A percentile compares a stretch with the other conserved stretches of the same genome.
phyloP scores from a whole-genome alignment of 768 basidiomycete genomes.

The Lactifluus volemus region DNA sequence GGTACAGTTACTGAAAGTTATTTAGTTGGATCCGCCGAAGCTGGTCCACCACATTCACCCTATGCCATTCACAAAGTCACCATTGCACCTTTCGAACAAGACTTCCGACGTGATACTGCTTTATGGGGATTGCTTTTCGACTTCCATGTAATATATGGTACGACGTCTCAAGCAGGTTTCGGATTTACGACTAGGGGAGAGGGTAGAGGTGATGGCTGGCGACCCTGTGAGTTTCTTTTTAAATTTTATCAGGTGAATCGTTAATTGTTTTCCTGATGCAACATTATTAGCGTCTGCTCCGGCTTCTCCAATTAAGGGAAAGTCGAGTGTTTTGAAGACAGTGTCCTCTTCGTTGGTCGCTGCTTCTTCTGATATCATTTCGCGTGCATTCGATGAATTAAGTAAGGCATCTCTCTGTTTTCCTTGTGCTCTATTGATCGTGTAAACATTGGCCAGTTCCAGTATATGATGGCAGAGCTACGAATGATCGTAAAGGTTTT shows the following conservation, averaged over 20 bases:
- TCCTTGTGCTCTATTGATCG: too few relatives aligned
- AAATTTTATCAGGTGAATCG: background rate
- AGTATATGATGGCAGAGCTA: background rate
- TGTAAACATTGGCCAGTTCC: background rate
- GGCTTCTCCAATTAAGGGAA: background rate
- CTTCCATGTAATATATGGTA: background rate
- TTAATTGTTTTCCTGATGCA: background rate
- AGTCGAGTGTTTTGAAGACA: background rate
- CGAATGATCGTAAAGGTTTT: background rate
- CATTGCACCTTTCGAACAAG: too few relatives aligned
- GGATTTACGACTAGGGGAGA: too few relatives aligned
- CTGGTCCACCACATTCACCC: background rate
- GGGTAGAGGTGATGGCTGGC: background rate
- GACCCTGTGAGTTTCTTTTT: background rate
- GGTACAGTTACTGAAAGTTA: background rate
- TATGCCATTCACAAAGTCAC: background rate
- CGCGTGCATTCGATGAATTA: background rate
- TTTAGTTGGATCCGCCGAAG: background rate
- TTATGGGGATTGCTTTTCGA: background rate
- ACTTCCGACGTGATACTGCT: background rate
- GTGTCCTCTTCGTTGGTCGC: background rate
- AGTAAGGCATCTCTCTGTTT: background rate
- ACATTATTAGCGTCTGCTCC: background rate
- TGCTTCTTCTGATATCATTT: background rate
- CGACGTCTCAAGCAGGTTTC: background rate